A percentile compares a stretch with the other conserved stretches of the same genome.
Evolutionary conservation across 305 asterid species (phyloP).

Genomic region (Nicotiana rustica): DNA sequence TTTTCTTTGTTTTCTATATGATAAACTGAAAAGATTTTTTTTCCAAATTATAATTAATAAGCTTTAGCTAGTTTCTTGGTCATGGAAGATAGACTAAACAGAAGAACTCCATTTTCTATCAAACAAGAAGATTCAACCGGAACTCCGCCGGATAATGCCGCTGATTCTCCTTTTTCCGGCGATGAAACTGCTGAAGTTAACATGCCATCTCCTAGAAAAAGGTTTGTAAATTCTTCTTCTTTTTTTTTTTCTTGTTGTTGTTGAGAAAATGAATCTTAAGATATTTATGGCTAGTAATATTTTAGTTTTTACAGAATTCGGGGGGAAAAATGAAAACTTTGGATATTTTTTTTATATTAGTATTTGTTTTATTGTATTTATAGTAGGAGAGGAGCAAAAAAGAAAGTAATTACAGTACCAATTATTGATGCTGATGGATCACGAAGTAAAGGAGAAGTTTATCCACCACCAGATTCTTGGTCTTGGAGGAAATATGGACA

Average conservation of each 20-base stretch:
- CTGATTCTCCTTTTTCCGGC: constrained; percentile 58
- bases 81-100: constrained; percentile 53
- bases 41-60: neutral
- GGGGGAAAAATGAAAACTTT: neutral
- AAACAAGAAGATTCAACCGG: constrained; percentile 45
- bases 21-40: neutral
- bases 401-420: constrained; percentile 68
- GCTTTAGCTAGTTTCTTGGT: neutral
- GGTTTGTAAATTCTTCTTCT: constrained; percentile 48
- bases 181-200: constrained; percentile 62
- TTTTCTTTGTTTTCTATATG: neutral
- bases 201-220: constrained; percentile 68
- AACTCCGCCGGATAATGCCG: constrained; percentile 56
- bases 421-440: constrained; percentile 61
- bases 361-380: neutral
- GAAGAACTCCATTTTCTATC: neutral
- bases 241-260: neutral
- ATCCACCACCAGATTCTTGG: constrained; percentile 93
- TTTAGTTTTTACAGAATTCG: neutral
- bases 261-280: neutral
- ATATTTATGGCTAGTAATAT: neutral
- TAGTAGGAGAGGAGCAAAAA: constrained; percentile 59
- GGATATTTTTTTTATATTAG: neutral
- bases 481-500: constrained; percentile 93
- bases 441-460: constrained; percentile 73